A percentile compares a stretch with the other conserved stretches of the same genome.
phyloP scores from a whole-genome alignment of 2,329 filamentous ascomycete species.

The Lasiodiplodia sp. region DNA sequence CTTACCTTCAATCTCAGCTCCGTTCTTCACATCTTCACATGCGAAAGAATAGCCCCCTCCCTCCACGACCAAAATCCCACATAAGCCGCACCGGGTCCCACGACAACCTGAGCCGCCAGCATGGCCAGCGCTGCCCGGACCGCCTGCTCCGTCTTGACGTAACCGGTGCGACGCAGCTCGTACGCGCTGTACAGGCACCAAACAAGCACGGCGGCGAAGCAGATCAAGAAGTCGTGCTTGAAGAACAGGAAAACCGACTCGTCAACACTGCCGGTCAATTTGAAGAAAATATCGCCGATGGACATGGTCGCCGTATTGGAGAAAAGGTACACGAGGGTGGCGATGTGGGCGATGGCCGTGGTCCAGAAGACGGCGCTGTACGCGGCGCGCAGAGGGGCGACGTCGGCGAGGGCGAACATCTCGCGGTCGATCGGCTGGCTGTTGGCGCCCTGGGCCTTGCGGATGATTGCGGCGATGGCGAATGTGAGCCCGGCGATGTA shows the following conservation, averaged over 20 bases:
- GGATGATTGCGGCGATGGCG: not conserved
- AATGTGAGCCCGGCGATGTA: not conserved
- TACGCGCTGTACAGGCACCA: conserved; percentile 27
- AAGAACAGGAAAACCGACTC: conserved; percentile 17
- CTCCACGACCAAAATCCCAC: conserved; percentile 30
- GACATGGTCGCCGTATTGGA: not conserved
- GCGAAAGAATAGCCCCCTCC: not conserved
- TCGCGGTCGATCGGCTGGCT: not conserved
- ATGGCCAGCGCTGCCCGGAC: not conserved
- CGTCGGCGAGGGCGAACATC: conserved; percentile 16
- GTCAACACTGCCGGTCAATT: not conserved
- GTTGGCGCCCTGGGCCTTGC: not conserved
- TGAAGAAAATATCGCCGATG: not conserved
- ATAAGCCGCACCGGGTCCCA: conserved; percentile 30
- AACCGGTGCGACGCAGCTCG: conserved; percentile 21
- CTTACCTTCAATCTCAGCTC: not conserved
- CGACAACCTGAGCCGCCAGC: conserved; percentile 6
- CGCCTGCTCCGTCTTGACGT: conserved; percentile 15
- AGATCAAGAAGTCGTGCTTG: conserved; percentile 20
- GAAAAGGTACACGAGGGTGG: not conserved
- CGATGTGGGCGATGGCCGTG: not conserved
- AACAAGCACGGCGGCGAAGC: conserved; percentile 7
- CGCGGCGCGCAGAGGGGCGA: not conserved
- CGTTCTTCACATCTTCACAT: not conserved
- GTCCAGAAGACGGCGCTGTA: conserved; percentile 5